phyloP scores from a whole-genome alignment of 2,329 filamentous ascomycete species.

The Knufia petricola region DNA sequence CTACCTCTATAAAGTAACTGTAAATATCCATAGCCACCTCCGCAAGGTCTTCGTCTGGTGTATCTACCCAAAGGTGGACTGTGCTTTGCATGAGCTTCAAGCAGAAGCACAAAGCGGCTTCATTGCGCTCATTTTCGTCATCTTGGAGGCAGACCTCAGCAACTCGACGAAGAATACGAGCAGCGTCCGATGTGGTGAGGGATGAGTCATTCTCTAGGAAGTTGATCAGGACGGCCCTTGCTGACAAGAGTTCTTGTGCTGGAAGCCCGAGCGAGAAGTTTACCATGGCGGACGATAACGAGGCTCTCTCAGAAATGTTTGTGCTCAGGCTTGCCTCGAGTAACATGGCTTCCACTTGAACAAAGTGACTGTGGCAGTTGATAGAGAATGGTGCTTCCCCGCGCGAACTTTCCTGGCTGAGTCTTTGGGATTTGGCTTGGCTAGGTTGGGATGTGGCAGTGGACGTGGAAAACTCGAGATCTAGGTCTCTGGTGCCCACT shows the following conservation, averaged over 20 bases:
- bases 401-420: neutral
- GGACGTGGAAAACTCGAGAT: neutral
- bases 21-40: conserved; percentile 67
- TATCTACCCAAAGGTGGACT: conserved; percentile 52
- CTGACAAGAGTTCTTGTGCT: conserved; percentile 12
- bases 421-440: conserved; percentile 3
- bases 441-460: neutral
- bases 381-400: neutral
- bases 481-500: neutral
- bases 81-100: conserved; percentile 59
- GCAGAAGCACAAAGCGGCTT: conserved; percentile 59
- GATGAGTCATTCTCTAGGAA: conserved; percentile 12
- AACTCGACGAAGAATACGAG: conserved; percentile 39
- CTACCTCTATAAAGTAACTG: conserved; percentile 59
- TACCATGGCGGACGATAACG: neutral
- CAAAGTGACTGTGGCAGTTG: neutral
- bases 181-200: conserved; percentile 27
- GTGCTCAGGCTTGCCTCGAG: neutral
- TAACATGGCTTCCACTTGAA: neutral
- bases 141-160: conserved; percentile 41
- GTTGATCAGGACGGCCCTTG: conserved; percentile 13
- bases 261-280: conserved; percentile 10
- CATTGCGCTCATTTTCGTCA: conserved; percentile 60
- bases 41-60: conserved; percentile 48
- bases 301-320: neutral